phyloP scores from a whole-genome alignment of 176 grass and related monocot species.

The Oryza glumipatula region DNA sequence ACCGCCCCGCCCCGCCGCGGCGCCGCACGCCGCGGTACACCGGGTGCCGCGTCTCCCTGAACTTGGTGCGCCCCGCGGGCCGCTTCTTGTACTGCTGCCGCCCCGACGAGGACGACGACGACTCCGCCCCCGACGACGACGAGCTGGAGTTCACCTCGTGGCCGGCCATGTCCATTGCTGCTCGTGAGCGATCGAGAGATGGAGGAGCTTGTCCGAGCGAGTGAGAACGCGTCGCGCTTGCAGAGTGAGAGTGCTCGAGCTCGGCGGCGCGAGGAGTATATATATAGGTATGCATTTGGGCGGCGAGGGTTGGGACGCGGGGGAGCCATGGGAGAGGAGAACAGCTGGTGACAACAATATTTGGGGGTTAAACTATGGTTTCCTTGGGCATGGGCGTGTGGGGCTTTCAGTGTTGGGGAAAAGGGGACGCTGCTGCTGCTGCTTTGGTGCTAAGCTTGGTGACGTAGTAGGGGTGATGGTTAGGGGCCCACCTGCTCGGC shows the following conservation, averaged over 20 bases:
- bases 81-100: constrained; percentile 43
- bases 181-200: constrained; percentile 14
- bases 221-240: neutral
- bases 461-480: neutral
- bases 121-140: constrained; percentile 1
- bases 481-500: neutral
- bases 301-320: constrained; percentile 19
- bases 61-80: constrained; percentile 74
- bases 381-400: neutral
- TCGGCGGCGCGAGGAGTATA: neutral
- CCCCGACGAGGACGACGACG: neutral
- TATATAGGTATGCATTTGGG: constrained; percentile 47
- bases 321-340: neutral
- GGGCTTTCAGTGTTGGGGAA: neutral
- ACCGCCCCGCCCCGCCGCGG: constrained; percentile 46
- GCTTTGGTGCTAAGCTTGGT: neutral
- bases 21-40: constrained; percentile 78
- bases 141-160: constrained; percentile 13
- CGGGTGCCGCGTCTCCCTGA: constrained; percentile 83
- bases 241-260: neutral
- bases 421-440: too few relatives aligned
- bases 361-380: constrained; percentile 4
- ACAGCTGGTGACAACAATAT: constrained; percentile 22
- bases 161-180: constrained; percentile 28
- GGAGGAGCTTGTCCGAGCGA: neutral